phyloP scores from a whole-genome alignment of 148 eudicot species.

The Chenopodium suecicum region DNA sequence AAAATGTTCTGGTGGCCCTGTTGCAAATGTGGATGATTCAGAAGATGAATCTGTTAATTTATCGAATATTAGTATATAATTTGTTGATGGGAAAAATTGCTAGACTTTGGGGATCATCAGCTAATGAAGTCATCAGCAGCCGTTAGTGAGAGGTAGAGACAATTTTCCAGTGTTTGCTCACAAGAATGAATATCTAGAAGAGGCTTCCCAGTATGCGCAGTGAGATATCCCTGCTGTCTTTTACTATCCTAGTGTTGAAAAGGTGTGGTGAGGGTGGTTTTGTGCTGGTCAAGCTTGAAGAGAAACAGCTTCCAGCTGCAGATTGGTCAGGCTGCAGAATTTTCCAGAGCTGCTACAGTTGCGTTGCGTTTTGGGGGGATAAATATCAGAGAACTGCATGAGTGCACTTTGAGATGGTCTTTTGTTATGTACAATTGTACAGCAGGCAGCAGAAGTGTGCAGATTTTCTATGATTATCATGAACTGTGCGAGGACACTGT shows the following conservation, averaged over 20 bases:
- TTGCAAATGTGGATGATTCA: constrained; percentile 13
- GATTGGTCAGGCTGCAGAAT: neutral
- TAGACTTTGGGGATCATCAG: neutral
- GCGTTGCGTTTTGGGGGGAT: no score
- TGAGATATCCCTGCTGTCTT: neutral
- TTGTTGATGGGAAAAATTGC: neutral
- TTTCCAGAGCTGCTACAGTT: no score
- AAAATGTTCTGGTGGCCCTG: constrained; percentile 22
- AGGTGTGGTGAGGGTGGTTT: neutral
- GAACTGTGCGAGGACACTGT: no score
- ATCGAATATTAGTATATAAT: neutral
- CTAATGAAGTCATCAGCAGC: neutral
- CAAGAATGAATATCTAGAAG: neutral
- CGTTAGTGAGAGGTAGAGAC: neutral
- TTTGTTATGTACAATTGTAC: no score
- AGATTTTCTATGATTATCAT: no score
- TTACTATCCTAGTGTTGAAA: neutral
- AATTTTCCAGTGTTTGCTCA: no score
- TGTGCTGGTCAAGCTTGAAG: neutral
- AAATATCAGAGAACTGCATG: no score
- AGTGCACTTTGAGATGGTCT: no score
- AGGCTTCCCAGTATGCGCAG: neutral
- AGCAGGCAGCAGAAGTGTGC: no score
- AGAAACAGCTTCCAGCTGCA: neutral
- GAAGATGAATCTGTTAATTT: constrained; percentile 8